phyloP scores from a whole-genome alignment of 2,329 filamentous ascomycete species.

The Fusarium equiseti region DNA sequence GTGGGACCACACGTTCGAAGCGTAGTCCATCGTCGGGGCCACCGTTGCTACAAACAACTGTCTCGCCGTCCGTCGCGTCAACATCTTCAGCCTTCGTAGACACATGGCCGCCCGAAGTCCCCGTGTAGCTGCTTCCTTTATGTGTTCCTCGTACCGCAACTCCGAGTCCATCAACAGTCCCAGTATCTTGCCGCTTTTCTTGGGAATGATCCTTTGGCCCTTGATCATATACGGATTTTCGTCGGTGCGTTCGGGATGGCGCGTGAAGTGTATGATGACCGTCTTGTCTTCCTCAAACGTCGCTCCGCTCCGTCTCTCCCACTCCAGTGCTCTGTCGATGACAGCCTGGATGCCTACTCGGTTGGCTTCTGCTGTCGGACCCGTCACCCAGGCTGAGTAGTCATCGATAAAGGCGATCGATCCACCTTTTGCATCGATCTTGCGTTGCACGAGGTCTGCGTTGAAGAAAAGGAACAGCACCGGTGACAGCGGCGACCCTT shows the following conservation, averaged over 20 bases:
- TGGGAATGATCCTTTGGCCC: neutral
- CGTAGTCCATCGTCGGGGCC: neutral
- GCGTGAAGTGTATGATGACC: neutral
- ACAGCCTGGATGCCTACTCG: constrained; percentile 1
- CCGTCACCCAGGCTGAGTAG: neutral
- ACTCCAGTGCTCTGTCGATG: neutral
- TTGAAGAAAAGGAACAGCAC: constrained; percentile 12
- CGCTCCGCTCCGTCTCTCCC: neutral
- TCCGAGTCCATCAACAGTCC: neutral
- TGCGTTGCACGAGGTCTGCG: constrained; percentile 5
- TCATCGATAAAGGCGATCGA: neutral
- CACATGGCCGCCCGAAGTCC: neutral
- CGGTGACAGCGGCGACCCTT: constrained; percentile 5
- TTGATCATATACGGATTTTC: neutral
- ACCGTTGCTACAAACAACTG: neutral
- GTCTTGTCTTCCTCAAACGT: neutral
- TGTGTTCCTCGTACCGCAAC: neutral
- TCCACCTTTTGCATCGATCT: neutral
- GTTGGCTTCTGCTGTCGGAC: neutral
- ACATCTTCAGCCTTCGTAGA: neutral
- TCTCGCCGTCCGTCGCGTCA: neutral
- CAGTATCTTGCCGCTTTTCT: neutral
- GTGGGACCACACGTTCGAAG: neutral
- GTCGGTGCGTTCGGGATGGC: neutral
- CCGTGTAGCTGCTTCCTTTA: neutral